These are phyloP conservation scores for Trichoderma reesei DNA, from an alignment of 495 filamentous ascomycete species.

Conservation along the genomic window DNA sequence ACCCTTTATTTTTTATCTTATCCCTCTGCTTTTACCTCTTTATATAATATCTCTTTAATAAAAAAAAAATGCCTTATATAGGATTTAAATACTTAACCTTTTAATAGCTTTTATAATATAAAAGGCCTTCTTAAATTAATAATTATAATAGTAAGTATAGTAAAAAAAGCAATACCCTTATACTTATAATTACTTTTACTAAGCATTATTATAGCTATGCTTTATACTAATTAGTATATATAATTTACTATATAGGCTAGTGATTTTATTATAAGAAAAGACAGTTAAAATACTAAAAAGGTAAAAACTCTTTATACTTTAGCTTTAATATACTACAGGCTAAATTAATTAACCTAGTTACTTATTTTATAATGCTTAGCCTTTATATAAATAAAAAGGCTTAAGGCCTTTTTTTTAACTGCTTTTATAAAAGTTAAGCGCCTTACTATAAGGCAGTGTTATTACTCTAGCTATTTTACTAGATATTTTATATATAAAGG, in stretches of 20 bases:
- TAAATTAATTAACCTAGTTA: not conserved
- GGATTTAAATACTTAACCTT: not conserved
- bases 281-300: not conserved
- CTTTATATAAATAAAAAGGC: not conserved
- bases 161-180: no score
- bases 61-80: not conserved
- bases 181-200: not conserved
- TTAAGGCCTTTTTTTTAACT: not conserved
- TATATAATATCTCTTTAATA: not conserved
- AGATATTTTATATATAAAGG: not conserved
- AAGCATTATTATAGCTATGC: not conserved
- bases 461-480: not conserved
- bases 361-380: not conserved
- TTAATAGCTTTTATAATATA: no score
- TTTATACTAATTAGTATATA: no score
- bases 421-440: not conserved
- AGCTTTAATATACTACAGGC: not conserved
- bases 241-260: not conserved
- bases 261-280: no score
- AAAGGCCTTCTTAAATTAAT: no score
- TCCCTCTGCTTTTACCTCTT: not conserved
- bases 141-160: no score
- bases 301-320: not conserved
- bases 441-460: not conserved
- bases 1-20: not conserved